Evolutionary conservation across 169 alveolate genomes (phyloP).

Genomic region (Eimeria maxima): DNA sequence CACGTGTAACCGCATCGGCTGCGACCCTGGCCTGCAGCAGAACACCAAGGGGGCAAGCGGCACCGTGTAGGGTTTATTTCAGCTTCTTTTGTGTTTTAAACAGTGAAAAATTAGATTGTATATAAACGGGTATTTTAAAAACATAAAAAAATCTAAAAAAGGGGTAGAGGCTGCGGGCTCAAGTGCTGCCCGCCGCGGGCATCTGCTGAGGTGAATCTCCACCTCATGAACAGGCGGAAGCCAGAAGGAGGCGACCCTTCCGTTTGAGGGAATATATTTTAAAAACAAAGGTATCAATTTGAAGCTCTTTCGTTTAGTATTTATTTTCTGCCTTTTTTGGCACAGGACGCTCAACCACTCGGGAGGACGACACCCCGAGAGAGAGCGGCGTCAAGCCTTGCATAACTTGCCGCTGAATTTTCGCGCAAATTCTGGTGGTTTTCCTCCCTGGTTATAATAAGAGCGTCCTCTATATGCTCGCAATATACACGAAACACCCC

Average conservation of each 20-base stretch:
- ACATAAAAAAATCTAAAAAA: not conserved
- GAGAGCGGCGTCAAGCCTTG: conserved; percentile 5
- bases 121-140: no score
- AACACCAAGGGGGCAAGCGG: not conserved
- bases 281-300: not conserved
- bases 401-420: not conserved
- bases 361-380: not conserved
- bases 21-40: not conserved
- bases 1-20: not conserved
- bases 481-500: not conserved
- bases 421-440: not conserved
- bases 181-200: not conserved
- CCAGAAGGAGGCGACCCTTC: not conserved
- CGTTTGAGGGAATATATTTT: not conserved
- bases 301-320: not conserved
- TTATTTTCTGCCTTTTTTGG: not conserved
- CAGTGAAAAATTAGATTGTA: not conserved
- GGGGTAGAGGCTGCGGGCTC: not conserved
- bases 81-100: not conserved
- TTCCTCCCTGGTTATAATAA: not conserved
- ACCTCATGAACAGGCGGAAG: not conserved
- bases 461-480: not conserved
- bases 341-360: not conserved
- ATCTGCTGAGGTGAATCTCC: not conserved
- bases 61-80: not conserved